phyloP scores from a whole-genome alignment of 176 grass and related monocot species.

The Oropetium thomaeum region DNA sequence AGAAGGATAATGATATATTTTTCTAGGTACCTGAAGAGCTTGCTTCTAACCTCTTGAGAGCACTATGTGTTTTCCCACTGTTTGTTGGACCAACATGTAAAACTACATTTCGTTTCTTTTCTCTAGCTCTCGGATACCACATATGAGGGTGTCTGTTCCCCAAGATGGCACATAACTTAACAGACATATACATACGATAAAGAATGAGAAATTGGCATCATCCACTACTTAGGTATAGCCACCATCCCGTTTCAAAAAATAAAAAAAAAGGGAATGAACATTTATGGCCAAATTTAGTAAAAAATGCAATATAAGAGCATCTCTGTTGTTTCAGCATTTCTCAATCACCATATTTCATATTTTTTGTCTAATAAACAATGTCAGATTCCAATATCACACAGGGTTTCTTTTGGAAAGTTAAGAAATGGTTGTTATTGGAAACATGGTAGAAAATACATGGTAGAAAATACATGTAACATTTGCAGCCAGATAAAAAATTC shows the following conservation, averaged over 20 bases:
- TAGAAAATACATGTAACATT: constrained; percentile 1
- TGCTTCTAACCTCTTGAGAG: constrained; percentile 81
- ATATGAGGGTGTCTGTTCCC: constrained; percentile 70
- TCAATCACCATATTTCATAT: constrained; percentile 1
- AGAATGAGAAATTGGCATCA: background rate
- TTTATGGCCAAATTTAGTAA: background rate
- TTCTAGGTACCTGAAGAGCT: constrained; percentile 67
- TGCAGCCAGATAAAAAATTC: constrained; percentile 30
- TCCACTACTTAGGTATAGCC: background rate
- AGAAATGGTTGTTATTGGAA: background rate
- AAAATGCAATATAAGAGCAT: constrained; percentile 16
- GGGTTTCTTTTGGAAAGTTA: background rate
- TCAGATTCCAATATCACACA: background rate
- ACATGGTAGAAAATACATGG: background rate
- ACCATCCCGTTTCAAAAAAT: background rate
- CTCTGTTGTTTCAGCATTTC: constrained; percentile 3
- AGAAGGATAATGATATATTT: background rate
- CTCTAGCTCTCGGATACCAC: constrained; percentile 88
- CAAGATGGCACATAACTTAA: constrained; percentile 31
- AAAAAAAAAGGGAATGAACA: background rate
- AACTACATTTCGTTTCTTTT: constrained; percentile 94
- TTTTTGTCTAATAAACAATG: background rate
- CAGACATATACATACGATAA: constrained; percentile 6
- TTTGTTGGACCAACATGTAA: constrained; percentile 97
- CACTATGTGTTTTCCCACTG: constrained; percentile 96